Evolutionary conservation across 1,284 basidiomycete genomes (phyloP), one percentile per base, ranked within the genome.

Genomic region (Trichosporon faecale): DNA sequence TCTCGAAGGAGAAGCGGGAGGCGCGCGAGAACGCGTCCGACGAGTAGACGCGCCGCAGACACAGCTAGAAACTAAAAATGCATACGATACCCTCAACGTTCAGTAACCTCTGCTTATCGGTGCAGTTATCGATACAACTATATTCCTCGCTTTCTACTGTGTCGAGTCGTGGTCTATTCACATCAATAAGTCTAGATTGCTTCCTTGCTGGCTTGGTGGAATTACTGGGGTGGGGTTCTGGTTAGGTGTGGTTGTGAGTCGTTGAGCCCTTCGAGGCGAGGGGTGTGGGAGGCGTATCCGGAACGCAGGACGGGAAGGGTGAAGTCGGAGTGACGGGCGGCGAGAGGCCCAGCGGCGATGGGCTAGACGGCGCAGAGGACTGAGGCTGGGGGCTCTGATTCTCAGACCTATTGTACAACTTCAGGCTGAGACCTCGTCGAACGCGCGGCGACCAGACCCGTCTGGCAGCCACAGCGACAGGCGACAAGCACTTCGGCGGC

Each of bases 1-100:
- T 93, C 73, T 85, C 89, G 61, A 90, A 90, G 83, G 87, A 88
- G 81, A 92, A 90, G 84, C 84, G 83, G 65, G 89, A 86, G n/a
- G 87, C 86, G n/a, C 85, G 86, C 55, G 88, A 89, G 75, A 87
- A 86, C 72, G 83, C 86, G 71, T 83, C 73, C 37, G 80, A 82
- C 33, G 78, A 83, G 72, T 78, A 73, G 40, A 65, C 37, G 16
- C 49, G 49, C 49, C 9, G 40, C 40, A 29, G 44, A 33, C 64
- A 21, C 35, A 31, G 23, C 25, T 40, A 69, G 68, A 69, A 37
- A 60, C 60, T 55, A 67, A 71, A 68, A 65, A 70, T 73, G 72
- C 72, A 73, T 73, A 60, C 49, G 72, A 73, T 73, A 73, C 72
- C 72, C 71, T n/a, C 68, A 35, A 64, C 46, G 35, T 37, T 12